These are phyloP conservation scores for Elongisporangium anandrum DNA, from an alignment of 352 stramenopile genomes.

Conservation along the genomic window DNA sequence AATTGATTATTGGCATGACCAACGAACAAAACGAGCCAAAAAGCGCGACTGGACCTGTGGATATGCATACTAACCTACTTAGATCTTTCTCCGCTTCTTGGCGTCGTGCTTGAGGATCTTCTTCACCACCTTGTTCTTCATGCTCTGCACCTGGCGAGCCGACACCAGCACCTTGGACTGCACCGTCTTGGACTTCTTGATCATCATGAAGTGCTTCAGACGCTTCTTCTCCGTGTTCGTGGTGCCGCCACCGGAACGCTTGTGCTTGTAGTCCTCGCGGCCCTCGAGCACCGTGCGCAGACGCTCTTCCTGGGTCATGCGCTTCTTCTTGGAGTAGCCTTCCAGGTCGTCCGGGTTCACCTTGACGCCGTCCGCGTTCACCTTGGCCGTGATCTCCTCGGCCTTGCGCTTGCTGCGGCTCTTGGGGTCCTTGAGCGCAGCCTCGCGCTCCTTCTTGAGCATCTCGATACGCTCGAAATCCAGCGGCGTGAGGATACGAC, in stretches of 20 bases:
- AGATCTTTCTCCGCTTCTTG: slow-evolving; percentile 74
- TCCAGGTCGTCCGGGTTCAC: slow-evolving; percentile 77
- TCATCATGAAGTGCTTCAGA: slow-evolving; percentile 98
- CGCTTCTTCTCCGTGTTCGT: slow-evolving; percentile 98
- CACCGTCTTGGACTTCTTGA: slow-evolving; percentile 92
- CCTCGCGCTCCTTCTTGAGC: slow-evolving; percentile 86
- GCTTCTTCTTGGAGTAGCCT: slow-evolving; percentile 89
- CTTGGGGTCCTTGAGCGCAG: slow-evolving; percentile 78
- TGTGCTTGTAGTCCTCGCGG: slow-evolving; percentile 90
- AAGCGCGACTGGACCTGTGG: not conserved
- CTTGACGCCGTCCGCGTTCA: slow-evolving; percentile 47
- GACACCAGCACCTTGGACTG: slow-evolving; percentile 87
- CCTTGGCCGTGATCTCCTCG: slow-evolving; percentile 57
- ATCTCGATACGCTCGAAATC: slow-evolving; percentile 89
- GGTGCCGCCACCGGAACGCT: slow-evolving; percentile 90
- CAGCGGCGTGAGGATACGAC: slow-evolving; percentile 84
- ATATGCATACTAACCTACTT: slow-evolving; percentile 4
- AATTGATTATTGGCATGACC: not conserved
- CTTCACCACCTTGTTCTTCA: slow-evolving; percentile 79
- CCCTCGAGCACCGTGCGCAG: slow-evolving; percentile 84
- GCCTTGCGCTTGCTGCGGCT: slow-evolving; percentile 75
- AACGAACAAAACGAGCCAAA: too few species aligned
- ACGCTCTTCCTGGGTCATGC: slow-evolving; percentile 81
- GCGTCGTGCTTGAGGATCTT: slow-evolving; percentile 85
- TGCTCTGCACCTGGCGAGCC: slow-evolving; percentile 77